These are phyloP conservation scores for Tuber brumale DNA, from an alignment of 495 filamentous ascomycete genomes.

Conservation along the genomic window DNA sequence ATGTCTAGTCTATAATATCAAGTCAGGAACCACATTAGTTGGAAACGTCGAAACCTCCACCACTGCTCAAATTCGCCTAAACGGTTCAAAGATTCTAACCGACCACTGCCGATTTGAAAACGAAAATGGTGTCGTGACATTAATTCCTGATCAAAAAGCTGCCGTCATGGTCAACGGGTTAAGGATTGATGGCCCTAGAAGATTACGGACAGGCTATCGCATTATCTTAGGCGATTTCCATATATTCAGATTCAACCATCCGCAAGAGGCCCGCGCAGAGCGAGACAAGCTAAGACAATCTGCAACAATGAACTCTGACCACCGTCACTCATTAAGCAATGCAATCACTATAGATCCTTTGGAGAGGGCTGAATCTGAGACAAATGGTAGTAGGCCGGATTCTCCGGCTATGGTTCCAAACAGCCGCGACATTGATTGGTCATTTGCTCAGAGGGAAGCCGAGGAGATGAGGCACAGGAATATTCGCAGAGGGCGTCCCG, in stretches of 20 bases:
- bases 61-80: constrained; percentile 81
- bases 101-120: constrained; percentile 95
- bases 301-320: constrained; percentile 72
- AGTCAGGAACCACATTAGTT: constrained; percentile 85
- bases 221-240: constrained; percentile 98
- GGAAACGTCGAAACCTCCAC: constrained; percentile 77
- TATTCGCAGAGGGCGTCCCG: constrained; percentile 65
- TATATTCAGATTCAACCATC: constrained; percentile 98
- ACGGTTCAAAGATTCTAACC: constrained; percentile 83
- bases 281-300: constrained; percentile 87
- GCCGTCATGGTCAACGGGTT: constrained; percentile 97
- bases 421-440: constrained; percentile 89
- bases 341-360: constrained; percentile 50
- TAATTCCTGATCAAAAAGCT: constrained; percentile 81
- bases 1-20: constrained; percentile 97
- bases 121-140: constrained; percentile 78
- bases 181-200: constrained; percentile 71
- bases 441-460: constrained; percentile 86
- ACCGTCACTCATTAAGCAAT: constrained; percentile 71
- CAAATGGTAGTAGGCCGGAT: constrained; percentile 60
- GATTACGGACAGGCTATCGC: constrained; percentile 82
- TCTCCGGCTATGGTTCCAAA: constrained; percentile 66
- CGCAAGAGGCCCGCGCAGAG: constrained; percentile 89
- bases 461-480: constrained; percentile 86
- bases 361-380: constrained; percentile 51